Evolutionary conservation across 2,329 filamentous ascomycete species (phyloP).

Genomic region (Capronia epimyces): DNA sequence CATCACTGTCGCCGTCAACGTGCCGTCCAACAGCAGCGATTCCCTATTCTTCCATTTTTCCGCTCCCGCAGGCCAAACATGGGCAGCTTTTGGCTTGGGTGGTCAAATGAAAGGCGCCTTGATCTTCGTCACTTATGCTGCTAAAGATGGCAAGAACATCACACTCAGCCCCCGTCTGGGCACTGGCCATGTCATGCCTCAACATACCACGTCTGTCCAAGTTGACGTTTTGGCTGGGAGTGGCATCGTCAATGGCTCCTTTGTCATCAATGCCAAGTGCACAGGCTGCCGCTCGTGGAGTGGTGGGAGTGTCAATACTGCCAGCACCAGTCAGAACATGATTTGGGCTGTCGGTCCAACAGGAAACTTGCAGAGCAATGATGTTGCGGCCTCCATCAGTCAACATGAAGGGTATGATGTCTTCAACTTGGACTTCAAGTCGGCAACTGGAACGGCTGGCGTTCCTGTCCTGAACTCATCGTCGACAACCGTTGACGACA

Average conservation of each 20-base stretch:
- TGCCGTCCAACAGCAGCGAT: slow-evolving; percentile 24
- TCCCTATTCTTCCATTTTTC: slow-evolving; percentile 29
- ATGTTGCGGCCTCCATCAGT: slow-evolving; percentile 43
- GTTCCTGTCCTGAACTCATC: slow-evolving; percentile 36
- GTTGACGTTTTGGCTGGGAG: slow-evolving; percentile 46
- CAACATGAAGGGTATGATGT: slow-evolving; percentile 51
- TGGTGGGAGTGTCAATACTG: slow-evolving; percentile 48
- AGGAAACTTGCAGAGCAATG: slow-evolving; percentile 42
- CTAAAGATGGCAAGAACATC: slow-evolving; percentile 27
- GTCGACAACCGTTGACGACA: slow-evolving; percentile 37
- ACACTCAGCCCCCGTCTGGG: slow-evolving; percentile 31
- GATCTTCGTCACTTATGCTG: slow-evolving; percentile 32
- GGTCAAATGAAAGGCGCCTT: slow-evolving; percentile 30
- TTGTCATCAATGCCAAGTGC: slow-evolving; percentile 51
- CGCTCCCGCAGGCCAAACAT: slow-evolving; percentile 26
- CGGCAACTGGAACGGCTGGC: slow-evolving; percentile 45
- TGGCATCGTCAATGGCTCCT: slow-evolving; percentile 41
- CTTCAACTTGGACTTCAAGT: slow-evolving; percentile 53
- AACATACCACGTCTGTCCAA: slow-evolving; percentile 41
- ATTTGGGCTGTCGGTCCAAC: slow-evolving; percentile 54
- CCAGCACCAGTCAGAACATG: slow-evolving; percentile 45
- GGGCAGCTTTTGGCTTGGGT: slow-evolving; percentile 32
- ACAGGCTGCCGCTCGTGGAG: slow-evolving; percentile 51
- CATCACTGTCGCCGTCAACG: slow-evolving; percentile 28
- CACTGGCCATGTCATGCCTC: slow-evolving; percentile 29